phyloP scores from a whole-genome alignment of 2,329 filamentous ascomycete genomes.

The Talaromyces albobiverticillius region DNA sequence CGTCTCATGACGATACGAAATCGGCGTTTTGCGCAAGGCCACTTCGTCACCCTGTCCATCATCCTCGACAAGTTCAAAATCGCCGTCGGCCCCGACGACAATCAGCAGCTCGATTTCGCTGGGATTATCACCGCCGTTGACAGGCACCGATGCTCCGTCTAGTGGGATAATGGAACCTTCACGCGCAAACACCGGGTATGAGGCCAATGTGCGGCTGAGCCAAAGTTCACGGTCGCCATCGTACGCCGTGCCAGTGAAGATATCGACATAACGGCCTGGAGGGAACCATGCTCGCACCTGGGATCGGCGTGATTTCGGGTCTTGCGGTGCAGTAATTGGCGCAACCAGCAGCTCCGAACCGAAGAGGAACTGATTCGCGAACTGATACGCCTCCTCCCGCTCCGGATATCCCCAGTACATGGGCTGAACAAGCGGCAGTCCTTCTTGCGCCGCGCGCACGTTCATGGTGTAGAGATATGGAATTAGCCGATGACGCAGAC shows the following conservation, averaged over 20 bases:
- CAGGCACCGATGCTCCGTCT: conserved; percentile 37
- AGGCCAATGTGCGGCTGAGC: conserved; percentile 50
- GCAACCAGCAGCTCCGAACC: conserved; percentile 56
- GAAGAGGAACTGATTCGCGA: conserved; percentile 60
- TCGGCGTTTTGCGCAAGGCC: conserved; percentile 1
- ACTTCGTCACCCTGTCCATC: not conserved
- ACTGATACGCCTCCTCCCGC: conserved; percentile 52
- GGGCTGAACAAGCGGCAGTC: conserved; percentile 57
- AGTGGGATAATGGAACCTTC: conserved; percentile 60
- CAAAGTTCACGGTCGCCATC: conserved; percentile 54
- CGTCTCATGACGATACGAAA: conserved; percentile 2
- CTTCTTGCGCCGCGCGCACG: conserved; percentile 41
- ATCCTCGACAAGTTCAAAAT: conserved; percentile 13
- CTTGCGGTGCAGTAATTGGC: conserved; percentile 54
- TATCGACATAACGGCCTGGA: conserved; percentile 51
- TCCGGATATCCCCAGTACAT: conserved; percentile 62
- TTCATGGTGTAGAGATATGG: conserved; percentile 62
- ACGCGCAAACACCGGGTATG: conserved; percentile 53
- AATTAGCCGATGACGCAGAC: conserved; percentile 57
- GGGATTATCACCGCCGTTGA: conserved; percentile 20
- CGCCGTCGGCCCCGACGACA: conserved; percentile 44
- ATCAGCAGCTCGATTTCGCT: conserved; percentile 23
- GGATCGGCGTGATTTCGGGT: conserved; percentile 47
- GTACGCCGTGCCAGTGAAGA: conserved; percentile 58
- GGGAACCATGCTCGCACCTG: conserved; percentile 58